These are phyloP conservation scores for Rhynchospora tenuis DNA, from an alignment of 176 grass and related monocot genomes.

Conservation along the genomic window DNA sequence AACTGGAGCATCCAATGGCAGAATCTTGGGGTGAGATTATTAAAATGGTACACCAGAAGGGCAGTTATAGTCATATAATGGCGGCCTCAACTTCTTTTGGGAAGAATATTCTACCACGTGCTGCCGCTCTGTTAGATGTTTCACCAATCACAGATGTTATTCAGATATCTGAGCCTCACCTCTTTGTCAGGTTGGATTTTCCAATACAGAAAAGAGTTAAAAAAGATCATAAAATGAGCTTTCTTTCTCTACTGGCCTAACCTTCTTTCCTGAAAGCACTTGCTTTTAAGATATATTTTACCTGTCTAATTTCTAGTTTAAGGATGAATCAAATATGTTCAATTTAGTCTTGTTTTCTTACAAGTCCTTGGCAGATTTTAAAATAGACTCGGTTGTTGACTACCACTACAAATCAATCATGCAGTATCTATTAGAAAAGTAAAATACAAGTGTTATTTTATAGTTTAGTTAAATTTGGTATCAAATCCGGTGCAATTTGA, in stretches of 20 bases:
- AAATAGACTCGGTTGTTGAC: no score
- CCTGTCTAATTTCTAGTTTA: not conserved
- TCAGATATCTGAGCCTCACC: constrained; percentile 44
- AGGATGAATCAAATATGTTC: not conserved
- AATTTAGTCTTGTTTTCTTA: not conserved
- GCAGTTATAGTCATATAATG: constrained; percentile 74
- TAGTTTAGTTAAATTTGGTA: no score
- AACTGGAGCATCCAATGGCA: constrained; percentile 62
- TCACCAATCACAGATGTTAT: constrained; percentile 88
- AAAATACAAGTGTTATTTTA: no score
- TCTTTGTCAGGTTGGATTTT: constrained; percentile 71
- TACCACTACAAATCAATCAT: no score
- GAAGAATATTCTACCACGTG: constrained; percentile 86
- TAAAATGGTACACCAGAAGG: constrained; percentile 57
- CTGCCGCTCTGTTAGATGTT: constrained; percentile 82
- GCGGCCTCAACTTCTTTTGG: constrained; percentile 82
- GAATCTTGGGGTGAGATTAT: constrained; percentile 75
- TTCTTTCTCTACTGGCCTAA: not conserved
- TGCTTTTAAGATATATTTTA: not conserved
- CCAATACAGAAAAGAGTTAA: not conserved
- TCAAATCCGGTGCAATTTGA: no score
- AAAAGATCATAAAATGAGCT: not conserved
- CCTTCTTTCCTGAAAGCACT: not conserved
- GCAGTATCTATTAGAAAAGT: no score
- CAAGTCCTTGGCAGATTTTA: not conserved